A percentile compares a stretch with the other conserved stretches of the same genome.
phyloP scores from a whole-genome alignment of 495 filamentous ascomycete species.

The Neurospora intermedia region DNA sequence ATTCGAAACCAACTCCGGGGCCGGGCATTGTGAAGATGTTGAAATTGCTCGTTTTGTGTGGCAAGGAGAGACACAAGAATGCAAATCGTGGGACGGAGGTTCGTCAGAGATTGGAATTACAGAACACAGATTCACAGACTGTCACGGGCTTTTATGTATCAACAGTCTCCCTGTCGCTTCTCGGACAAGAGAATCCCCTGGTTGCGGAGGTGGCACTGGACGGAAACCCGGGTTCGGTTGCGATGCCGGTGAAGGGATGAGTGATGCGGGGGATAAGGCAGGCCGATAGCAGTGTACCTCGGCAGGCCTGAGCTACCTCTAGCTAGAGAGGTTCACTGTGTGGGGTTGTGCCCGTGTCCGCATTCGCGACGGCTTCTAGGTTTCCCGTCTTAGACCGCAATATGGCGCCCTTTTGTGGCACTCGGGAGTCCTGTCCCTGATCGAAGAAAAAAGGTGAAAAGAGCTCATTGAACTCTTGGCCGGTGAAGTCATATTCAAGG shows the following conservation, averaged over 20 bases:
- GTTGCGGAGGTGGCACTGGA: neutral
- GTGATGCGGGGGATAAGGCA: neutral
- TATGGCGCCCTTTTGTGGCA: neutral
- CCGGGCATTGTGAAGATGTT: slow-evolving; percentile 28
- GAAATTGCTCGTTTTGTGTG: neutral
- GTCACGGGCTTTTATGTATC: neutral
- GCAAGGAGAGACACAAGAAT: neutral
- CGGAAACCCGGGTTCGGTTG: neutral
- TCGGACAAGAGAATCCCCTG: neutral
- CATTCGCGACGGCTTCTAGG: neutral
- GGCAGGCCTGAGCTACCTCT: neutral
- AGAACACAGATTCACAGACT: neutral
- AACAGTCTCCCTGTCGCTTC: neutral
- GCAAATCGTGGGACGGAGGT: neutral
- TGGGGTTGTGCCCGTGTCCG: neutral
- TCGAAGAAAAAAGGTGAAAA: neutral
- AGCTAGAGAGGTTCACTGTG: neutral
- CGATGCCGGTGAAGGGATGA: neutral
- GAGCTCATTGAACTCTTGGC: neutral
- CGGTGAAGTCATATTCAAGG: neutral
- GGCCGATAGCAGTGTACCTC: neutral
- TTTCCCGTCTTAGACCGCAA: neutral
- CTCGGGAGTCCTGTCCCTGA: neutral
- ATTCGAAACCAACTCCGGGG: slow-evolving; percentile 72
- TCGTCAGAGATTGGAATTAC: neutral